phyloP scores from a whole-genome alignment of 2,329 filamentous ascomycete species.

The Botrytis fabae region DNA sequence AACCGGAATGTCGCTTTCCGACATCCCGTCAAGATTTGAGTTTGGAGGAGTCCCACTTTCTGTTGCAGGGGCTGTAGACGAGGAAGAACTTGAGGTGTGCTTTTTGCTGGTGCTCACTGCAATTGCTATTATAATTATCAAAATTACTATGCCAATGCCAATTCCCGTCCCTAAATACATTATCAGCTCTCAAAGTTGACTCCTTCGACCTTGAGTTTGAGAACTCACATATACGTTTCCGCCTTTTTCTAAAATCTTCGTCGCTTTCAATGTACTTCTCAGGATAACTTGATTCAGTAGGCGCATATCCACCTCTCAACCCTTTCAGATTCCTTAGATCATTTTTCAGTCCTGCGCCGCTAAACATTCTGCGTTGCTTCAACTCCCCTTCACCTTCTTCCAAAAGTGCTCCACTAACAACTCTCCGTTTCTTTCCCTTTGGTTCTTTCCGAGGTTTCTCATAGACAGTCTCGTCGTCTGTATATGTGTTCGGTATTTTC shows the following conservation, averaged over 20 bases:
- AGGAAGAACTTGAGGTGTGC: slow-evolving; percentile 43
- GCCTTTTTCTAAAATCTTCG: slow-evolving; percentile 43
- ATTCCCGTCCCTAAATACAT: slow-evolving; percentile 50
- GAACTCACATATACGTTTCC: slow-evolving; percentile 63
- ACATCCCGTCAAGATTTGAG: slow-evolving; percentile 54
- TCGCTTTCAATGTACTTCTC: slow-evolving; percentile 22
- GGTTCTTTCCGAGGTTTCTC: slow-evolving; percentile 29
- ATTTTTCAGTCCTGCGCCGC: slow-evolving; percentile 34
- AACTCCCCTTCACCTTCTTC: slow-evolving; percentile 63
- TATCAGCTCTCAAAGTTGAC: slow-evolving; percentile 19
- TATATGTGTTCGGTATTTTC: slow-evolving; percentile 22
- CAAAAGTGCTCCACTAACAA: slow-evolving; percentile 69
- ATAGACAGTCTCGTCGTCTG: slow-evolving; percentile 34
- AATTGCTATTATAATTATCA: slow-evolving; percentile 68
- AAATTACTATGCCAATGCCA: slow-evolving; percentile 53
- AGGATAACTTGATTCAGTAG: slow-evolving; percentile 11
- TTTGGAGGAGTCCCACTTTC: slow-evolving; percentile 39
- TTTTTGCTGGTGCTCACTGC: slow-evolving; percentile 68
- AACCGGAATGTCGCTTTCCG: slow-evolving; percentile 51
- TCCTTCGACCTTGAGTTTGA: background rate
- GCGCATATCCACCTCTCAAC: slow-evolving; percentile 22
- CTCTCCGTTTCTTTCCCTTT: slow-evolving; percentile 49
- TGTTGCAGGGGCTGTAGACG: slow-evolving; percentile 25
- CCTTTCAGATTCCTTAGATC: slow-evolving; percentile 52
- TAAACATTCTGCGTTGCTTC: slow-evolving; percentile 49